Evolutionary conservation across 2,329 filamentous ascomycete species (phyloP).

Genomic region (Pseudogymnoascus sp.): DNA sequence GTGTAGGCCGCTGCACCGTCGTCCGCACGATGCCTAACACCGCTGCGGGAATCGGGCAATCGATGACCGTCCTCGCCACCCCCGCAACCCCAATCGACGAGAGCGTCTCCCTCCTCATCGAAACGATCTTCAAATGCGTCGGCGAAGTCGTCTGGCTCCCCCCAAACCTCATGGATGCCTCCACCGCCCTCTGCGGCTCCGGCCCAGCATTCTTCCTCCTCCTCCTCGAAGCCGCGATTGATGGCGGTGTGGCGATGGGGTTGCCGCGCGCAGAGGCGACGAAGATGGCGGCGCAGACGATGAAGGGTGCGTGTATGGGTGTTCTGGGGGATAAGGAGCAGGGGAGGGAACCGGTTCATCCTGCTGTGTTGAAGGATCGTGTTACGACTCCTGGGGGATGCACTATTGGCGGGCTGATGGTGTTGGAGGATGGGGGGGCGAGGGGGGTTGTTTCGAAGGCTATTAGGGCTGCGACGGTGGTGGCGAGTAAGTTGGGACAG

Average conservation of each 20-base stretch:
- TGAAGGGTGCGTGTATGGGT: conserved; percentile 63
- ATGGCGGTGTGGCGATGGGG: conserved; percentile 73
- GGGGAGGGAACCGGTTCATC: conserved; percentile 53
- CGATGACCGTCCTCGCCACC: conserved; percentile 72
- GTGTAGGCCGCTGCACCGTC: conserved; percentile 46
- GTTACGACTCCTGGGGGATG: conserved; percentile 72
- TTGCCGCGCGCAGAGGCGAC: conserved; percentile 64
- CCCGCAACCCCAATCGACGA: conserved; percentile 49
- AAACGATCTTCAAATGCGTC: conserved; percentile 70
- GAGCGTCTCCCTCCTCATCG: conserved; percentile 49
- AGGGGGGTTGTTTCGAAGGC: conserved; percentile 60
- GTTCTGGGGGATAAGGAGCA: conserved; percentile 43
- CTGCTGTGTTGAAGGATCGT: conserved; percentile 65
- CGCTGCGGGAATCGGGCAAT: conserved; percentile 67
- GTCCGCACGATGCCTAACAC: conserved; percentile 83
- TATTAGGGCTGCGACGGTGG: conserved; percentile 61
- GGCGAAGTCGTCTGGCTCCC: conserved; percentile 64
- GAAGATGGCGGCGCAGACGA: conserved; percentile 71
- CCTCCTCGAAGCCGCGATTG: conserved; percentile 66
- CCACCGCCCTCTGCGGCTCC: conserved; percentile 65
- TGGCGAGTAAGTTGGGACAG: conserved; percentile 58
- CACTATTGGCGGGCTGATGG: conserved; percentile 65
- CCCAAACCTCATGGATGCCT: conserved; percentile 60
- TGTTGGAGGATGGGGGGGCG: conserved; percentile 64
- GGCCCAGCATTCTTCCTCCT: conserved; percentile 71